Conservation (phyloP, 1,284 basidiomycete genomes). For the Coniferiporia weirii region DNA sequence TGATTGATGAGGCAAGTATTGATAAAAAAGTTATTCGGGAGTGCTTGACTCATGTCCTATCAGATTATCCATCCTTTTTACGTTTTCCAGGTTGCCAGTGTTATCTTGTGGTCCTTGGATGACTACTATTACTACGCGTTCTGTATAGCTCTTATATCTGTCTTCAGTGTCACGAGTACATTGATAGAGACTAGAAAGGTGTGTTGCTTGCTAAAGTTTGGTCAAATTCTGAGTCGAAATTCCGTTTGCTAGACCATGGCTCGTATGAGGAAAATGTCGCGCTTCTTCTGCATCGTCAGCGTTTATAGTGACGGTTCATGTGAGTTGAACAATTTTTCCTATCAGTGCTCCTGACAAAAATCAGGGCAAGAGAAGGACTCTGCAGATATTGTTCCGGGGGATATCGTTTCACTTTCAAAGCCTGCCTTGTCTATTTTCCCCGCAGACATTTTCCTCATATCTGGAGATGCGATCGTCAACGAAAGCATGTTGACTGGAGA, state of each 20-base stretch:
- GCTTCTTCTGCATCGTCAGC: slow-evolving; percentile 79
- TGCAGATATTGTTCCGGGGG: slow-evolving; percentile 84
- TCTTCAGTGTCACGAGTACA: slow-evolving; percentile 82
- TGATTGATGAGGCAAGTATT: slow-evolving; percentile 80
- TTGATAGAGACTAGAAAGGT: slow-evolving; percentile 91
- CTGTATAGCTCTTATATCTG: slow-evolving; percentile 91
- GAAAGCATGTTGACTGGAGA: slow-evolving; percentile 99
- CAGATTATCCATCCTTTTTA: slow-evolving; percentile 94
- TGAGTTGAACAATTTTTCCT: slow-evolving; percentile 34
- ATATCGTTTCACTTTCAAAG: slow-evolving; percentile 85
- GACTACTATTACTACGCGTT: slow-evolving; percentile 98
- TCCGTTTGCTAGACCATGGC: slow-evolving; percentile 64
- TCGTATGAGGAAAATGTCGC: slow-evolving; percentile 96
- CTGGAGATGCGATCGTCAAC: slow-evolving; percentile 96
- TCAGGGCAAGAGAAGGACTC: slow-evolving; percentile 76
- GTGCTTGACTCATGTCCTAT: neutral
- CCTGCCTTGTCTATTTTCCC: slow-evolving; percentile 77
- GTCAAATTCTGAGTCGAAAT: neutral
- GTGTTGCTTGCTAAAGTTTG: slow-evolving; percentile 16
- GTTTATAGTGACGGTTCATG: slow-evolving; percentile 74
- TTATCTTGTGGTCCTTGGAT: slow-evolving; percentile 91
- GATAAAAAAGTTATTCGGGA: slow-evolving; percentile 14
- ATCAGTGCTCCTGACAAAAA: slow-evolving; percentile 9
- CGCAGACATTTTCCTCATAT: slow-evolving; percentile 88
- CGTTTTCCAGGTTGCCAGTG: slow-evolving; percentile 97